Conservation (phyloP, 768 basidiomycete genomes). For the Boletus pseudo-olivaceus region DNA sequence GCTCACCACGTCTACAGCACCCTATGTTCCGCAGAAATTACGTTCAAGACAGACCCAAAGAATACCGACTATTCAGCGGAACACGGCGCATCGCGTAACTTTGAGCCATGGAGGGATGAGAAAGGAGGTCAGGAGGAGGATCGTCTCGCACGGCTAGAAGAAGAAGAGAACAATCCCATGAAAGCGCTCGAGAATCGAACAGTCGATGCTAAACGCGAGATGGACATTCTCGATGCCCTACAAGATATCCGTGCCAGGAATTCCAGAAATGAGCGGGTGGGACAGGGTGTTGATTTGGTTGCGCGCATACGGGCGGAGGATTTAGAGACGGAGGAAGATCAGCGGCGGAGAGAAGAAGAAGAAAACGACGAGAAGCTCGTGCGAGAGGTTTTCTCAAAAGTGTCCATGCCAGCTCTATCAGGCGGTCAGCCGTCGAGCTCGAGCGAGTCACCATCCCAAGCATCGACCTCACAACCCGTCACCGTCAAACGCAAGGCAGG, state of each 20-base stretch:
- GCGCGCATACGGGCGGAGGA: conserved; percentile 64
- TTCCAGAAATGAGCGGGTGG: conserved; percentile 84
- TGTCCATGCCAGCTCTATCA: conserved; percentile 38
- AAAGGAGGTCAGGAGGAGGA: conserved; percentile 77
- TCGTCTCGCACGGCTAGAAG: conserved; percentile 77
- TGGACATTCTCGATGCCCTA: conserved; percentile 95
- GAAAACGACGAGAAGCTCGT: conserved; percentile 93
- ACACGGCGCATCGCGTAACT: conserved; percentile 96
- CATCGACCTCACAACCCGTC: conserved; percentile 34
- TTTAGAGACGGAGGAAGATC: conserved; percentile 74
- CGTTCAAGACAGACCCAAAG: conserved; percentile 99
- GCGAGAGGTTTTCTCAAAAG: conserved; percentile 81
- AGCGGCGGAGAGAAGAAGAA: conserved; percentile 63
- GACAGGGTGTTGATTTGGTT: conserved; percentile 66
- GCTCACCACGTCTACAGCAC: conserved; percentile 51
- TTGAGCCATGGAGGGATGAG: conserved; percentile 95
- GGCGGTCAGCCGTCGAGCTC: conserved; percentile 23
- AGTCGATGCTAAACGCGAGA: conserved; percentile 90
- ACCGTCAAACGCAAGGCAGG: conserved; percentile 89
- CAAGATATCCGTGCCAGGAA: conserved; percentile 89
- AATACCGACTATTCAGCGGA: conserved; percentile 93
- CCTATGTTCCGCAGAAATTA: conserved; percentile 95
- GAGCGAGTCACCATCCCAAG: conserved; percentile 18
- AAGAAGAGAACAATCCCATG: conserved; percentile 97
- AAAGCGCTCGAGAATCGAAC: conserved; percentile 92